Base-by-base conservation (phyloP, 2,329 filamentous ascomycete genomes). In the Neopestalotiopsis sp. region DNA sequence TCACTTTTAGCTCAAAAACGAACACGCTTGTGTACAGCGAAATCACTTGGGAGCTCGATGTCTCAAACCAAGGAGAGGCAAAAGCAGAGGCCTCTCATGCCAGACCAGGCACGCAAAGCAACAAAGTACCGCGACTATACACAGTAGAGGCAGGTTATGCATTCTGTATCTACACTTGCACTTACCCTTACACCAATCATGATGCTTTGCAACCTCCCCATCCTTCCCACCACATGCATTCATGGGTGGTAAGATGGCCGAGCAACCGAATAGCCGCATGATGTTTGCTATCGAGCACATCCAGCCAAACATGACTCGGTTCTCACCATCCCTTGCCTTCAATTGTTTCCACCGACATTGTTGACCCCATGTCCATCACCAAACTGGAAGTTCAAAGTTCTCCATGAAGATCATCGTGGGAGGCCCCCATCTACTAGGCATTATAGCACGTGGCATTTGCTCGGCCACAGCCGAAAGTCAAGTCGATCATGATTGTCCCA, bases 181-280 rank as follows among this genome's bases (percentile, higher is more conserved):
- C 45, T 14, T 49, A 1, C 45, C 45, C 7, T n/a, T 10, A 52
- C 45, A n/a, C n/a, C n/a, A n/a, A 14, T n/a, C 9, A 52, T 17
- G 14, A 52, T n/a, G 9, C 6, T 52, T 52, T n/a, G n/a, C 45
- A 52, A 24, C 45, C 45, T 9, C n/a, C 17, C 4, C 7, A n/a
- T 52, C 14, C 4, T 52, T 52, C 45, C 34, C 34, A 38, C 34
- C 34, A 38, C 34, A 38, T 38, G 34, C 34, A 38, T 38, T 52
- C 45, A 52, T 52, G n/a, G 45, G 45, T 52, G 45, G 9, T 20
- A 17, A 52, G 45, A 52, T 52, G 45, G 20, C 45, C 45, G 45
- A 52, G 45, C 45, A 52, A 52, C 45, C 45, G 45, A 52, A 52
- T 52, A 52, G 45, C 45, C 45, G 45, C 45, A 52, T 52, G n/a